Evolutionary conservation across 2,329 filamentous ascomycete genomes (phyloP).

Genomic region (Emergomyces orientalis): DNA sequence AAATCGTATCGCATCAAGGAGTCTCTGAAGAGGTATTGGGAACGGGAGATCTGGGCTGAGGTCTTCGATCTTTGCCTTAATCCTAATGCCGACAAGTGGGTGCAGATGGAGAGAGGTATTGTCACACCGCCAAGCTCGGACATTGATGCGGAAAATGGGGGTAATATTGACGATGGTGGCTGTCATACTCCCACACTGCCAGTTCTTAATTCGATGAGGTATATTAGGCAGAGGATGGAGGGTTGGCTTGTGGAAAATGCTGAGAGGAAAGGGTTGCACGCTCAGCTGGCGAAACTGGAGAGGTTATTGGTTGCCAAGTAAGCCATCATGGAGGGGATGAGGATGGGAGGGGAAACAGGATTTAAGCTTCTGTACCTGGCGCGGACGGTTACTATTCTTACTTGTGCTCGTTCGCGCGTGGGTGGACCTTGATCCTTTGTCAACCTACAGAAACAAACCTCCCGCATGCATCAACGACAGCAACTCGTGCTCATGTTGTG

Average conservation of each 20-base stretch:
- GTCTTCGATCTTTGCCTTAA: slow-evolving; percentile 83
- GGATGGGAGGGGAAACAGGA: background rate
- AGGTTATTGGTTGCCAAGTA: slow-evolving; percentile 55
- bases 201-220: slow-evolving; percentile 58
- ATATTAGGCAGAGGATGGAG: slow-evolving; percentile 71
- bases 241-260: slow-evolving; percentile 68
- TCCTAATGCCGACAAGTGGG: slow-evolving; percentile 50
- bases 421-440: background rate
- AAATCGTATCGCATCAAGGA: slow-evolving; percentile 74
- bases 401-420: background rate
- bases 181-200: slow-evolving; percentile 50
- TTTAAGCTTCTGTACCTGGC: background rate
- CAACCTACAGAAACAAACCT: background rate
- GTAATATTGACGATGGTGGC: background rate
- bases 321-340: too few species aligned
- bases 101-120: slow-evolving; percentile 47
- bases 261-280: slow-evolving; percentile 62
- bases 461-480: background rate
- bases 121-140: slow-evolving; percentile 1
- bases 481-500: background rate
- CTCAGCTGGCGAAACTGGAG: slow-evolving; percentile 54
- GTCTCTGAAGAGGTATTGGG: slow-evolving; percentile 89
- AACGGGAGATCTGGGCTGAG: slow-evolving; percentile 78
- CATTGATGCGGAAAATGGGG: slow-evolving; percentile 32
- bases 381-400: background rate